phyloP scores from a whole-genome alignment of 2,329 filamentous ascomycete genomes.

The Pyrenochaeta sp. region DNA sequence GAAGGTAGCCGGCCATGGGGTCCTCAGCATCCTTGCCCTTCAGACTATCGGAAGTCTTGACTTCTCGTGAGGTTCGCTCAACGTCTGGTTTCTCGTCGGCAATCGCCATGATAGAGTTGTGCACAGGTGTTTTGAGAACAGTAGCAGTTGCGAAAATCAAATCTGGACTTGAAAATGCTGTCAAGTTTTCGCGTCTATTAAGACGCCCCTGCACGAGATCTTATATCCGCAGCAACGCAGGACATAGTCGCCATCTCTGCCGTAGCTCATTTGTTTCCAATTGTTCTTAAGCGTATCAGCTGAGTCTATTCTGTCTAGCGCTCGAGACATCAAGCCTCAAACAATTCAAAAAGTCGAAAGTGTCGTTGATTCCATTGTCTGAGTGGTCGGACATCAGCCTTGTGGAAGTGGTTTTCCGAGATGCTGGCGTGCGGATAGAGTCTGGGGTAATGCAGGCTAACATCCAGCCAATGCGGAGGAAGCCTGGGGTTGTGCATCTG shows the following conservation, averaged over 20 bases:
- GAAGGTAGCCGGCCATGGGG: constrained; percentile 28
- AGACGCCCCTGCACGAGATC: background rate
- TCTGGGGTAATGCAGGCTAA: constrained; percentile 8
- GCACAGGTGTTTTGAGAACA: background rate
- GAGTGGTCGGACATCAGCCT: background rate
- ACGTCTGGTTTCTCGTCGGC: constrained; percentile 12
- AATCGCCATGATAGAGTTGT: background rate
- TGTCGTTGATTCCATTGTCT: background rate
- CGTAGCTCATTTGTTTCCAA: background rate
- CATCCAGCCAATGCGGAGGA: constrained; percentile 5
- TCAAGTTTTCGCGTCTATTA: background rate
- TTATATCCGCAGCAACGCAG: constrained; percentile 4
- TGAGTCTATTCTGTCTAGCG: constrained; percentile 1
- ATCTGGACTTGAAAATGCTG: background rate
- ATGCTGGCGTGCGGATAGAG: background rate
- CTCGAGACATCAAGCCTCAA: background rate
- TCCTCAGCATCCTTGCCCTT: constrained; percentile 22
- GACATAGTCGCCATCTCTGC: background rate
- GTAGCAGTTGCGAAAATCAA: background rate
- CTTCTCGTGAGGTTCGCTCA: constrained; percentile 7
- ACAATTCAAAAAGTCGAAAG: background rate
- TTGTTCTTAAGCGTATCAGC: background rate
- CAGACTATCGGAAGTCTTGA: constrained; percentile 15
- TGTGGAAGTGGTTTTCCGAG: constrained; percentile 9
- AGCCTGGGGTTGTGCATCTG: constrained; percentile 1